Conservation (phyloP, 2,329 filamentous ascomycete genomes). For the Phyllosticta citribraziliensis region DNA sequence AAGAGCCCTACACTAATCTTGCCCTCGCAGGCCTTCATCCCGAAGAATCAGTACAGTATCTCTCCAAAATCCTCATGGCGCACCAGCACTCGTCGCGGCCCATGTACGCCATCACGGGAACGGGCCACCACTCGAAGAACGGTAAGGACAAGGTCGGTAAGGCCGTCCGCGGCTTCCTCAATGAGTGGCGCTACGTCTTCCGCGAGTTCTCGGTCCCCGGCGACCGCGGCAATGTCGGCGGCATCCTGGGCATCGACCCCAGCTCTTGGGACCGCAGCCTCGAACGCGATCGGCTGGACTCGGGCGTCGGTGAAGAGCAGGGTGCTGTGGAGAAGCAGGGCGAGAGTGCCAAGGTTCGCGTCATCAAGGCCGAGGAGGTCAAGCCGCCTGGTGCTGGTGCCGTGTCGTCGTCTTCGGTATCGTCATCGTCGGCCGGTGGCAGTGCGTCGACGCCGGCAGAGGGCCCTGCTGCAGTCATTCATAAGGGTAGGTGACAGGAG, state of each 20-base stretch:
- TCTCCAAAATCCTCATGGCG: constrained; percentile 78
- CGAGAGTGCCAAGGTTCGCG: constrained; percentile 19
- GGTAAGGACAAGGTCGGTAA: constrained; percentile 98
- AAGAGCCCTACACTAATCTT: background rate
- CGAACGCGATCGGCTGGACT: constrained; percentile 15
- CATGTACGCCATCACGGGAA: constrained; percentile 93
- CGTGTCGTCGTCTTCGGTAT: constrained; percentile 16
- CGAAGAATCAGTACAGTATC: constrained; percentile 90
- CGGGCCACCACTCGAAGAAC: constrained; percentile 95
- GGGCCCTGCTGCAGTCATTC: no score
- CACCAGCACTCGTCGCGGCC: constrained; percentile 63
- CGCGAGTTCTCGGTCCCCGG: constrained; percentile 93
- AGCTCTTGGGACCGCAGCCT: constrained; percentile 45
- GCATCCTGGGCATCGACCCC: constrained; percentile 55
- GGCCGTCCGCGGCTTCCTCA: constrained; percentile 79
- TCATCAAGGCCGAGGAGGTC: constrained; percentile 28
- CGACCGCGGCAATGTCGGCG: constrained; percentile 73
- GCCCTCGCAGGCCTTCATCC: constrained; percentile 65
- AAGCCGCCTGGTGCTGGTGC: constrained; percentile 15
- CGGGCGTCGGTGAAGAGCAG: constrained; percentile 16
- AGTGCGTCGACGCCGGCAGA: background rate
- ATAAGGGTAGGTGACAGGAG: no score
- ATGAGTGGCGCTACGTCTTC: constrained; percentile 92
- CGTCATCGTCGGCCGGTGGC: background rate
- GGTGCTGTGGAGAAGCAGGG: constrained; percentile 21